Conservation (phyloP, 2,329 filamentous ascomycete species). For the Diaporthe humulicola region DNA sequence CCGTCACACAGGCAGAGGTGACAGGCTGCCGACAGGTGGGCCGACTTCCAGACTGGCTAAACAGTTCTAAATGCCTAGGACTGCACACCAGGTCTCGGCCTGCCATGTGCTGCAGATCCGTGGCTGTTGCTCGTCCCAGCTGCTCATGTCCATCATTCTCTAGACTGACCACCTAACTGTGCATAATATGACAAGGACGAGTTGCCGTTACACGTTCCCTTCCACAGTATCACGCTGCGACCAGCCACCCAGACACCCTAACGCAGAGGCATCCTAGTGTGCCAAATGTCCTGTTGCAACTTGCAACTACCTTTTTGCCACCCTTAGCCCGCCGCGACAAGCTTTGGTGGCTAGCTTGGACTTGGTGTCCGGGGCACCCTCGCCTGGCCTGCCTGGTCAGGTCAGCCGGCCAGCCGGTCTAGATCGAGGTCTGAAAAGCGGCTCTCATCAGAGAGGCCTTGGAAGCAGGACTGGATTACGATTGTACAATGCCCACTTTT, state of each 20-base stretch:
- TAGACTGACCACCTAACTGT: background rate
- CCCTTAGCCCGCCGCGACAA: background rate
- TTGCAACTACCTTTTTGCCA: background rate
- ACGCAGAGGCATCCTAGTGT: background rate
- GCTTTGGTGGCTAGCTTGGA: background rate
- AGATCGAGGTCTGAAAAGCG: slow-evolving; percentile 18
- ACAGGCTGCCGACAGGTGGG: background rate
- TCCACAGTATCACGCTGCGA: background rate
- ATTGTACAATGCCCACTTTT: background rate
- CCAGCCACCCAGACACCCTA: background rate
- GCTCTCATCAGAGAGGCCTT: background rate
- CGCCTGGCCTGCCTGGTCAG: too few relatives aligned
- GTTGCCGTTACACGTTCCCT: background rate
- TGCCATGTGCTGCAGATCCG: background rate
- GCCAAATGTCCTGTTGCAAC: background rate
- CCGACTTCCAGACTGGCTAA: too few relatives aligned
- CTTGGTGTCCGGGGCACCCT: background rate
- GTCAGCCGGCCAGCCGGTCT: too few relatives aligned
- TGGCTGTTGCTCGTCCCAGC: background rate
- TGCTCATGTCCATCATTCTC: background rate
- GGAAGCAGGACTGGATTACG: background rate
- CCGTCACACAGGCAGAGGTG: too few relatives aligned
- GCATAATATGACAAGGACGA: background rate
- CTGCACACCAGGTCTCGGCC: background rate
- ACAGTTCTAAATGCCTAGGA: too few relatives aligned